A percentile compares a stretch with the other conserved stretches of the same genome.
Evolutionary conservation across 805 yeast species (phyloP).

Genomic region (Teunomyces funiuensis): DNA sequence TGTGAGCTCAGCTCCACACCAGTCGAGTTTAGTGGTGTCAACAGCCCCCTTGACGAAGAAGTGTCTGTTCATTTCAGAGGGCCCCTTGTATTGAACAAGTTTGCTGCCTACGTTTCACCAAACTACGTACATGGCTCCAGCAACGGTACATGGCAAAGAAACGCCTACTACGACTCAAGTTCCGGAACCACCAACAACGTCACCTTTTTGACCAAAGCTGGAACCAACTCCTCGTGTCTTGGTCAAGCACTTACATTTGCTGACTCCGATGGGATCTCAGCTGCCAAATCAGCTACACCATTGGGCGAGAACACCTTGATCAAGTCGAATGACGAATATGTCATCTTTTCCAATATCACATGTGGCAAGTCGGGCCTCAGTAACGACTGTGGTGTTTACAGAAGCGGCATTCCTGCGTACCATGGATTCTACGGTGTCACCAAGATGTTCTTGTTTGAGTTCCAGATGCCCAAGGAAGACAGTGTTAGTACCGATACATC

Average conservation of each 20-base stretch:
- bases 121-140: constrained; percentile 34
- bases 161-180: constrained; percentile 56
- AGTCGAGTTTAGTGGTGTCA: constrained; percentile 52
- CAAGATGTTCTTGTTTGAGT: constrained; percentile 73
- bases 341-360: constrained; percentile 56
- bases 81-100: constrained; percentile 59
- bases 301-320: constrained; percentile 50
- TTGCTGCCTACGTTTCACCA: constrained; percentile 58
- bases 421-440: constrained; percentile 68
- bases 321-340: constrained; percentile 57
- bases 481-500: constrained; percentile 25
- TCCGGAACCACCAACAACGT: constrained; percentile 56
- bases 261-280: constrained; percentile 51
- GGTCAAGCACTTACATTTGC: constrained; percentile 71
- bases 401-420: constrained; percentile 71
- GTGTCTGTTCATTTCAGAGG: constrained; percentile 80
- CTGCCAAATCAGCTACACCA: constrained; percentile 47
- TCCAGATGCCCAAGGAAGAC: constrained; percentile 61
- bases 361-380: constrained; percentile 56
- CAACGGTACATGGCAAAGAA: constrained; percentile 55
- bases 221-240: constrained; percentile 58
- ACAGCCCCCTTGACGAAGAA: constrained; percentile 67
- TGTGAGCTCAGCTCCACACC: constrained; percentile 41
- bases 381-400: constrained; percentile 73
- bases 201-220: constrained; percentile 67